Evolutionary conservation across 768 basidiomycete species (phyloP).

Genomic region (Steccherinum ochraceum): DNA sequence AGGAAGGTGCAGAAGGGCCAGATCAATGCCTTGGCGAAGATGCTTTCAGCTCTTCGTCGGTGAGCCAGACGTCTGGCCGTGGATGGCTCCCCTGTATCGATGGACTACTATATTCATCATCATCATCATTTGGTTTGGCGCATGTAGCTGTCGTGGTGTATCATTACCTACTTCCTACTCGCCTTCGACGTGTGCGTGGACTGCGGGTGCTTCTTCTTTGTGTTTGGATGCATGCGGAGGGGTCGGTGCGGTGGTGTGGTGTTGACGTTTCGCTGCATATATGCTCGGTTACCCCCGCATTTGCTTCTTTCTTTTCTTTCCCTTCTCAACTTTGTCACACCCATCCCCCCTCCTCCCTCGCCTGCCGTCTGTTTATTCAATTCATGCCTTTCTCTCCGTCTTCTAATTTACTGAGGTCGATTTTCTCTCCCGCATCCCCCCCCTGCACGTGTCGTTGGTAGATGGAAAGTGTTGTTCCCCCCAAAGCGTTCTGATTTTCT

Average conservation of each 20-base stretch:
- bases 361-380: too few species aligned
- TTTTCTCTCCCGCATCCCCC: background rate
- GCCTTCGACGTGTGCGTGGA: background rate
- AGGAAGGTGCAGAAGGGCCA: slow-evolving; percentile 87
- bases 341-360: background rate
- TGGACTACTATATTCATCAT: background rate
- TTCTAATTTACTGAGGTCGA: background rate
- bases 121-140: background rate
- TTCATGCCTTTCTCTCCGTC: background rate
- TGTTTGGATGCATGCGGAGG: background rate
- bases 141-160: background rate
- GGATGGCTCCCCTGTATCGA: background rate
- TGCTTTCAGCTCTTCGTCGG: slow-evolving; percentile 77
- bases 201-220: background rate
- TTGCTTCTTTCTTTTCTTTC: background rate
- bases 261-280: background rate
- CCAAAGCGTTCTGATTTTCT: too few species aligned
- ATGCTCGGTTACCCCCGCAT: background rate
- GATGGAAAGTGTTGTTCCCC: too few species aligned
- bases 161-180: background rate
- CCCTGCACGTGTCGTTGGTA: background rate
- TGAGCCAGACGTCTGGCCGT: slow-evolving; percentile 18
- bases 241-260: background rate
- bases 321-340: background rate
- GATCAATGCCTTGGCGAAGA: slow-evolving; percentile 87